Evolutionary conservation across 2,329 filamentous ascomycete species (phyloP), one percentile per base, ranked within the genome.

Genomic region (Zymoseptoria passerinii): DNA sequence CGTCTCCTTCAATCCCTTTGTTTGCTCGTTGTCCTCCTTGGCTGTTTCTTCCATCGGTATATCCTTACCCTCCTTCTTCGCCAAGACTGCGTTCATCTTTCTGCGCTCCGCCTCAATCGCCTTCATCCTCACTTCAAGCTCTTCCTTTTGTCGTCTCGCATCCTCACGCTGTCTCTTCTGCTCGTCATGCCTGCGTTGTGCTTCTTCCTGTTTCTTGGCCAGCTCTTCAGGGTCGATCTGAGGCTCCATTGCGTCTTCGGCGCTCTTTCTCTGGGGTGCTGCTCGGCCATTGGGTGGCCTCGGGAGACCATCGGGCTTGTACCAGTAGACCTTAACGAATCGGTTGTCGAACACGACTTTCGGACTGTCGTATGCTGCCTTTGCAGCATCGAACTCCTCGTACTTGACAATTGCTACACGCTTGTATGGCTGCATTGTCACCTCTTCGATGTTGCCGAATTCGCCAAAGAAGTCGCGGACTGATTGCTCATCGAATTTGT

Each of bases 261-360:
- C 63, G 57, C 27, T 54, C 48, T 52, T 62, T 52, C 53, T 49
- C 28, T 19, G 48, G 10, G 19, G 40, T 3, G 49, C 56, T 44
- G 59, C 58, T 48, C 57, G 56, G 28, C 56, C 53, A 40, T 61
- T 60, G 5, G 57, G 55, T 23, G 61, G 57, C 19, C 57, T 61
- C 16, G 64, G 58, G 16, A 69, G 63, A 10, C 53, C 66, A 16
- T 73, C 72, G 4, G 78, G 74, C 65, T 83, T 86, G 68, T 84
- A 81, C 89, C 89, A 92, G 67, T 87, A 91, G 0, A 92, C 86
- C 67, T 90, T 92, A 53, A 94, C 89, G 66, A 94, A 94, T 9
- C 89, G 80, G 65, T 92, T 94, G 67, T 92, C 87, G 68, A 92
- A 94, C 50, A 94, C 86, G 52, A 85, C 86, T 68, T 90, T 90